Evolutionary conservation across 2,329 filamentous ascomycete genomes (phyloP).

Genomic region (Coleophoma cylindrospora): DNA sequence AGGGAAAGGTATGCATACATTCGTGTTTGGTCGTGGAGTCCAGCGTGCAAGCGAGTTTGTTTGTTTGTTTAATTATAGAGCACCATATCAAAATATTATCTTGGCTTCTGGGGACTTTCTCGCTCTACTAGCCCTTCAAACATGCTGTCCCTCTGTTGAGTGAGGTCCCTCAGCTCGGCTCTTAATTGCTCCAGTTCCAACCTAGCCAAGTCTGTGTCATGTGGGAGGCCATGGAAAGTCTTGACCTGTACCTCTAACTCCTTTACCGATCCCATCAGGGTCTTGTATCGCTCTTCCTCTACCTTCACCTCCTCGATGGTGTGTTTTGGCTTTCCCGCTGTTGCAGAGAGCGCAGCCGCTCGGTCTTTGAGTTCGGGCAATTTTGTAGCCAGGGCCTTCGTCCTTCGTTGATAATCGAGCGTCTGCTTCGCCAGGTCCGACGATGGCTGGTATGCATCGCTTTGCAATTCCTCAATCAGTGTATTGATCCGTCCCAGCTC

Average conservation of each 20-base stretch:
- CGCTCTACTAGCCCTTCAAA: conserved; percentile 70
- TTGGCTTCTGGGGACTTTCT: conserved; percentile 44
- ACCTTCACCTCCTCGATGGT: conserved; percentile 52
- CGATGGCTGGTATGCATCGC: conserved; percentile 46
- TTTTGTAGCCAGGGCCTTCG: conserved; percentile 61
- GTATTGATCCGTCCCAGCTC: conserved; percentile 38
- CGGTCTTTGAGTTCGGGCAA: conserved; percentile 62
- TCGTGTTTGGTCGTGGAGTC: no score
- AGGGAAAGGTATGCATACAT: neutral
- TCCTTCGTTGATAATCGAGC: conserved; percentile 66
- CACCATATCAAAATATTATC: conserved; percentile 15
- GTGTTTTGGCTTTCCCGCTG: conserved; percentile 21
- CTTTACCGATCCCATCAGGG: conserved; percentile 51
- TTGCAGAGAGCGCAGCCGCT: conserved; percentile 33
- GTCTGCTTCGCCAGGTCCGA: conserved; percentile 62
- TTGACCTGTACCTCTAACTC: conserved; percentile 57
- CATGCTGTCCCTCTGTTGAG: conserved; percentile 60
- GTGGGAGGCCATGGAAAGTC: conserved; percentile 67
- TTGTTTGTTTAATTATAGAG: neutral
- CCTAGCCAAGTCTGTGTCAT: conserved; percentile 63
- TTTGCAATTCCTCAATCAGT: conserved; percentile 37
- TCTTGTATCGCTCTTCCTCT: conserved; percentile 54
- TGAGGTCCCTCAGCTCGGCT: conserved; percentile 56
- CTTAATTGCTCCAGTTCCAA: conserved; percentile 65
- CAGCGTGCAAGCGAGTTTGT: neutral